Evolutionary conservation across 345 rosid genomes (phyloP).

Genomic region (Leavenworthia alabamica): DNA sequence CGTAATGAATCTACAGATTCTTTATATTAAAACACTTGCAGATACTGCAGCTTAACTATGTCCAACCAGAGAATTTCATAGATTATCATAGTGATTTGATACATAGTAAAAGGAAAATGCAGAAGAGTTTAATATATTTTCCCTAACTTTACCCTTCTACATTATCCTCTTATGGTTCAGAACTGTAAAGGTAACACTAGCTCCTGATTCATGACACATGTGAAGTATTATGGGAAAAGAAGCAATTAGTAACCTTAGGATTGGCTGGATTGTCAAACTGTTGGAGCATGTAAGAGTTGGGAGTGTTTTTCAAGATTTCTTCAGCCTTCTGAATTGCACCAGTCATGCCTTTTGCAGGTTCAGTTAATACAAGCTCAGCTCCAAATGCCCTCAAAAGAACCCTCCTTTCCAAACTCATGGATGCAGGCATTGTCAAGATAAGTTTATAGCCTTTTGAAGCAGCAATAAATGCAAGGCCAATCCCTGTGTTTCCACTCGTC

Average conservation of each 20-base stretch:
- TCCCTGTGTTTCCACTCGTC: constrained; percentile 94
- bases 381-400: constrained; percentile 84
- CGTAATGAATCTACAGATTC: constrained; percentile 59
- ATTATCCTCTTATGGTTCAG: background rate
- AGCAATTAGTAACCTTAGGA: constrained; percentile 51
- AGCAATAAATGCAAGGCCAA: constrained; percentile 83
- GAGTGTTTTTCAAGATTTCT: constrained; percentile 61
- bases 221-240: background rate
- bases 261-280: constrained; percentile 92
- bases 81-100: background rate
- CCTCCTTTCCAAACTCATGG: constrained; percentile 81
- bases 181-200: background rate
- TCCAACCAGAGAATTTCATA: background rate
- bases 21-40: constrained; percentile 6
- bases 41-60: background rate
- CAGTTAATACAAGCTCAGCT: constrained; percentile 78
- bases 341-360: constrained; percentile 72
- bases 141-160: background rate
- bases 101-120: background rate
- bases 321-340: constrained; percentile 77
- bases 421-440: constrained; percentile 76
- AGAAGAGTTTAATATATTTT: background rate
- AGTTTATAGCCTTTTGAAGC: constrained; percentile 75
- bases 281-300: constrained; percentile 66
- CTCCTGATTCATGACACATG: background rate